A percentile compares a stretch with the other conserved stretches of the same genome.
Conservation (phyloP, 169 alveolate genomes). For the Theileria orientalis region DNA sequence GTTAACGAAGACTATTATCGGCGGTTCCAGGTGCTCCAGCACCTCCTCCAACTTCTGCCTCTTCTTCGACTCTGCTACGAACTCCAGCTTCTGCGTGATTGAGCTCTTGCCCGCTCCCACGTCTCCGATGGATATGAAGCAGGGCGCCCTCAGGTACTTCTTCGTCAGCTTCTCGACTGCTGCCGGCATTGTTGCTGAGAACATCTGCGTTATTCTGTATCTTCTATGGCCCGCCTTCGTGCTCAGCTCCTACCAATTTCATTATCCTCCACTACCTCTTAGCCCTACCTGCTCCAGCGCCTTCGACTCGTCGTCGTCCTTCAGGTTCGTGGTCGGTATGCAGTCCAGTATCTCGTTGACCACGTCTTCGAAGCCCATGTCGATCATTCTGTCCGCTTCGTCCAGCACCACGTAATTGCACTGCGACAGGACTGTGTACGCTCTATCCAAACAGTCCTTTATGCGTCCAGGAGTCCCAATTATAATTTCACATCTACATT, state of each 20-base stretch:
- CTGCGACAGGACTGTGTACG: constrained; percentile 88
- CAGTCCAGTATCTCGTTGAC: constrained; percentile 89
- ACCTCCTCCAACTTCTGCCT: constrained; percentile 71
- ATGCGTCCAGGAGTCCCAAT: constrained; percentile 99
- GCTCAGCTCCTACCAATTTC: constrained; percentile 71
- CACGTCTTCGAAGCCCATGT: constrained; percentile 94
- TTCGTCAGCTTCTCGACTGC: constrained; percentile 90
- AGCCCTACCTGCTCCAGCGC: constrained; percentile 76
- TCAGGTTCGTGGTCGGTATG: constrained; percentile 83
- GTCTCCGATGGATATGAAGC: constrained; percentile 91
- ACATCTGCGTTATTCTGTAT: constrained; percentile 89
- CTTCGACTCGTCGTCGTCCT: constrained; percentile 81
- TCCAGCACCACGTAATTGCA: constrained; percentile 93
- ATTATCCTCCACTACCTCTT: background rate
- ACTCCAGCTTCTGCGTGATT: constrained; percentile 89
- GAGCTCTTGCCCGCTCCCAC: constrained; percentile 93
- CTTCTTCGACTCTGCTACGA: constrained; percentile 84
- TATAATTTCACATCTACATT: constrained; percentile 84
- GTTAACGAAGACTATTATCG: constrained; percentile 92
- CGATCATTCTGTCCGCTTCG: constrained; percentile 98
- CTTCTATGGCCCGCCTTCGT: constrained; percentile 86
- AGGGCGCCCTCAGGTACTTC: constrained; percentile 87
- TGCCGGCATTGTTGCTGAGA: constrained; percentile 96
- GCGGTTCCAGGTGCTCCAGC: constrained; percentile 81
- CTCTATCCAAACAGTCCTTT: constrained; percentile 90